Evolutionary conservation across 2,329 filamentous ascomycete genomes (phyloP).

Genomic region (Botrytis aclada): DNA sequence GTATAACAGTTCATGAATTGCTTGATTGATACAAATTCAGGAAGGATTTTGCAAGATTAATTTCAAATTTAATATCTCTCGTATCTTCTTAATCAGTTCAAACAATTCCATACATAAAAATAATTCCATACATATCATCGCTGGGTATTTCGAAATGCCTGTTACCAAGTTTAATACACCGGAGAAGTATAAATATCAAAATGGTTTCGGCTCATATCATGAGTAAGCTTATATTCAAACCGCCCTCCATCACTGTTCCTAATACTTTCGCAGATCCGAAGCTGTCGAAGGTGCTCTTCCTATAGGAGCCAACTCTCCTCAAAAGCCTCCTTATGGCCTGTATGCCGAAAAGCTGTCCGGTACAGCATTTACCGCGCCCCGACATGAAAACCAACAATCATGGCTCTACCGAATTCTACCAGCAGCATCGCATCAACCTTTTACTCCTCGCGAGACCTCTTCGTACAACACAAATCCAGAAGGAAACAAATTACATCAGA

Average conservation of each 20-base stretch:
- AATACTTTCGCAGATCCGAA: conserved; percentile 51
- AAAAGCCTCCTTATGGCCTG: conserved; percentile 64
- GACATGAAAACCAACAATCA: conserved; percentile 54
- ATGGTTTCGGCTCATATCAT: conserved; percentile 66
- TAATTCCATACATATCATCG: neutral
- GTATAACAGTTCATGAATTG: neutral
- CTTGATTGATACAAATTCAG: neutral
- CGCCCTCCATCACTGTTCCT: conserved; percentile 5
- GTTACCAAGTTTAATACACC: conserved; percentile 59
- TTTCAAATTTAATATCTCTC: neutral
- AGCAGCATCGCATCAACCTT: conserved; percentile 50
- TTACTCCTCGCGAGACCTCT: conserved; percentile 43
- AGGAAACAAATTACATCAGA: conserved; percentile 54
- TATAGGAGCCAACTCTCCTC: conserved; percentile 64
- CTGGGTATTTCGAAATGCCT: conserved; percentile 49
- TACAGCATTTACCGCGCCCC: conserved; percentile 55
- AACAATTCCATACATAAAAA: too few relatives aligned
- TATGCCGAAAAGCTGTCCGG: conserved; percentile 65
- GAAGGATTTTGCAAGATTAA: neutral
- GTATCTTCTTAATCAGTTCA: neutral
- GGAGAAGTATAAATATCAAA: conserved; percentile 66
- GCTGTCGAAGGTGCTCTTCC: conserved; percentile 63
- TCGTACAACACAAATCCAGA: conserved; percentile 45
- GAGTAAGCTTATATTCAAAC: conserved; percentile 46
- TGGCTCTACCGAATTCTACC: conserved; percentile 58